phyloP scores from a whole-genome alignment of 1,139 yeast species.

The Kodamaea plutei region DNA sequence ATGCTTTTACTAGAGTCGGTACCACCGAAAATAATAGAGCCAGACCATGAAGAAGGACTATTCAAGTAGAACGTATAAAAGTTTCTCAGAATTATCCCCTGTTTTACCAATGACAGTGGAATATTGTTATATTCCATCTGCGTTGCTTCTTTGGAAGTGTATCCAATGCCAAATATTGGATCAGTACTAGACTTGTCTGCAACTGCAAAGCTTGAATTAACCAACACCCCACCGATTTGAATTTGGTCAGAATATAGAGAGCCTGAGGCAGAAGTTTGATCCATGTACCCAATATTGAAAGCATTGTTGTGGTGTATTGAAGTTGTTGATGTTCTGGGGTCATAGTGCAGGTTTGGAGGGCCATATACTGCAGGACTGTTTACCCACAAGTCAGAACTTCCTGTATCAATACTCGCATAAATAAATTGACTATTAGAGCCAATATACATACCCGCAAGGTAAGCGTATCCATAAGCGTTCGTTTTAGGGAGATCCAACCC shows the following conservation, averaged over 20 bases:
- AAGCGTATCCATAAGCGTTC: not conserved
- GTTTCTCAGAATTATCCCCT: constrained; percentile 18
- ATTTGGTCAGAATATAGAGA: constrained; percentile 16
- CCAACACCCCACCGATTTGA: constrained; percentile 10
- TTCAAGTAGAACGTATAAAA: constrained; percentile 16
- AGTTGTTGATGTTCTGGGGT: constrained; percentile 9
- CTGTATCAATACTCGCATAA: constrained; percentile 17
- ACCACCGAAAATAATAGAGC: constrained; percentile 19
- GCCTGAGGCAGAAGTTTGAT: constrained; percentile 14
- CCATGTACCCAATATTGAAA: constrained; percentile 15
- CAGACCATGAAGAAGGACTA: constrained; percentile 11
- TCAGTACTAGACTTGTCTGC: constrained; percentile 16
- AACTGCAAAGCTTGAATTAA: constrained; percentile 18
- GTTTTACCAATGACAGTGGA: constrained; percentile 18
- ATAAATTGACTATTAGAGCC: constrained; percentile 13
- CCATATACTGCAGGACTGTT: constrained; percentile 6
- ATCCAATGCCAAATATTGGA: constrained; percentile 23
- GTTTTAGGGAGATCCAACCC: too few species aligned
- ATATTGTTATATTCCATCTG: constrained; percentile 16
- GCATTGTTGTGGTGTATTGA: constrained; percentile 4
- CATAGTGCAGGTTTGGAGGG: constrained; percentile 3
- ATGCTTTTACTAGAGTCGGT: constrained; percentile 16
- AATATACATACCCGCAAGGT: too few species aligned
- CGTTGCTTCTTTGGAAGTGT: constrained; percentile 9
- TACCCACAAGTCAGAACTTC: constrained; percentile 21